Percentiles rank a stretch among this genome's conserved stretches.
Conservation (phyloP, 768 basidiomycete species). For the Podaxis mareebaensis region DNA sequence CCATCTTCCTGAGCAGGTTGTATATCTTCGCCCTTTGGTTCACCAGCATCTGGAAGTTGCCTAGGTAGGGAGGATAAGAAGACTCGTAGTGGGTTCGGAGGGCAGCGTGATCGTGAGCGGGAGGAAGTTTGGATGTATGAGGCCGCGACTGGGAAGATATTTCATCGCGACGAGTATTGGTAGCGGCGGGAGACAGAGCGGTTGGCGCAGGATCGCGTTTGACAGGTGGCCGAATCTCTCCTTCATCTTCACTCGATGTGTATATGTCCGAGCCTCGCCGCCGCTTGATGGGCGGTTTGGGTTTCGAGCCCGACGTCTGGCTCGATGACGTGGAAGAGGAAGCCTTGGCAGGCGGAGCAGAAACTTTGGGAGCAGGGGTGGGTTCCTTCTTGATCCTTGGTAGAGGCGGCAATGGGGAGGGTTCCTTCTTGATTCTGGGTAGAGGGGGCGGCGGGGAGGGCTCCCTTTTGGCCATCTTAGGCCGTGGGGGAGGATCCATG, state of each 20-base stretch:
- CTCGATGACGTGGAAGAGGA: slow-evolving; percentile 16
- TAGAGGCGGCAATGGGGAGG: slow-evolving; percentile 22
- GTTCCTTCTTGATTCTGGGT: slow-evolving; percentile 13
- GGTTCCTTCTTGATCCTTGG: slow-evolving; percentile 18
- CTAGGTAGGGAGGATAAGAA: slow-evolving; percentile 53
- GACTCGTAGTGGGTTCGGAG: slow-evolving; percentile 55
- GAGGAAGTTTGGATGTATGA: slow-evolving; percentile 30
- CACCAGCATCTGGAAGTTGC: slow-evolving; percentile 44
- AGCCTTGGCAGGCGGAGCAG: slow-evolving; percentile 19
- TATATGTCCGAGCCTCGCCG: slow-evolving; percentile 63
- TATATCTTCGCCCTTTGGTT: slow-evolving; percentile 54
- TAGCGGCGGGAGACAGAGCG: background rate
- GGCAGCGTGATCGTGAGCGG: slow-evolving; percentile 45
- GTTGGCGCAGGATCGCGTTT: slow-evolving; percentile 4
- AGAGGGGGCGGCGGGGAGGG: slow-evolving; percentile 18
- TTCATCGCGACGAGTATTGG: slow-evolving; percentile 5
- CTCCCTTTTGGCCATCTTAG: slow-evolving; percentile 9
- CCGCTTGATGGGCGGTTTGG: slow-evolving; percentile 28
- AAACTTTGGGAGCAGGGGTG: background rate
- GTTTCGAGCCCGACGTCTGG: slow-evolving; percentile 11
- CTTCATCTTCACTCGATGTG: slow-evolving; percentile 68
- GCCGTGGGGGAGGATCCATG: slow-evolving; percentile 5
- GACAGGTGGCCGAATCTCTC: slow-evolving; percentile 26
- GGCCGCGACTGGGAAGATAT: slow-evolving; percentile 33
- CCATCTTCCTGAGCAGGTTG: slow-evolving; percentile 45